These are phyloP conservation scores for Trypanosoma caninum DNA, from an alignment of 208 protist species.

Conservation along the genomic window DNA sequence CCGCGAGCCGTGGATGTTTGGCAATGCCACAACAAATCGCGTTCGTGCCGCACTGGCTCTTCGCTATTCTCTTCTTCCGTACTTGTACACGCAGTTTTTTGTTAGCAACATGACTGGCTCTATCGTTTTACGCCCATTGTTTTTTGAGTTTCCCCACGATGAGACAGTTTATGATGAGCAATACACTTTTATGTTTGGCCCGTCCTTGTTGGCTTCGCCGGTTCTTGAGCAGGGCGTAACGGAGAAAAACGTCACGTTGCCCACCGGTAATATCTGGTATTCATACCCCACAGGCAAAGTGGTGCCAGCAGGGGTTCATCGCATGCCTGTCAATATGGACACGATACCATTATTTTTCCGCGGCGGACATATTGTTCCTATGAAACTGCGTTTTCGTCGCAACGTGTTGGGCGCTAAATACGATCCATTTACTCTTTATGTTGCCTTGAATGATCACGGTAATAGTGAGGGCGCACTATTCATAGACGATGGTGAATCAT, in stretches of 20 bases:
- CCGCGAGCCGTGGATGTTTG: constrained; percentile 98
- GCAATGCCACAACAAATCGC: constrained; percentile 40
- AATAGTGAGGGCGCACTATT: constrained; percentile 71
- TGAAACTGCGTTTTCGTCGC: constrained; percentile 89
- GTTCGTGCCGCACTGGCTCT: constrained; percentile 74
- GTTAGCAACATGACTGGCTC: constrained; percentile 70
- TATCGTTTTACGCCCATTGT: constrained; percentile 94
- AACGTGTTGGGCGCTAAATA: constrained; percentile 64
- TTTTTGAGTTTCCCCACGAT: constrained; percentile 93
- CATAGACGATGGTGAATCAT: constrained; percentile 71
- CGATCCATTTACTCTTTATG: constrained; percentile 93
- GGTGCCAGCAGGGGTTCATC: constrained; percentile 11
- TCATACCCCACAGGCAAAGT: constrained; percentile 49
- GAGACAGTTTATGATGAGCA: constrained; percentile 81
- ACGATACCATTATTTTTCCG: constrained; percentile 94
- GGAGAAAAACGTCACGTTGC: constrained; percentile 70
- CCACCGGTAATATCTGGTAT: constrained; percentile 71
- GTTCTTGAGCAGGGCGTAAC: constrained; percentile 56
- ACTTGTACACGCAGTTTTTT: constrained; percentile 96
- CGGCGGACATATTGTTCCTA: constrained; percentile 92
- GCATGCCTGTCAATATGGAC: constrained; percentile 62
- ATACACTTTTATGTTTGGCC: constrained; percentile 90
- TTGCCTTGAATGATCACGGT: constrained; percentile 77
- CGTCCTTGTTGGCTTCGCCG: constrained; percentile 86
- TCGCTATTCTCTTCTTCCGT: constrained; percentile 95